phyloP scores from a whole-genome alignment of 495 filamentous ascomycete species.

The Aspergillus bridgeri region DNA sequence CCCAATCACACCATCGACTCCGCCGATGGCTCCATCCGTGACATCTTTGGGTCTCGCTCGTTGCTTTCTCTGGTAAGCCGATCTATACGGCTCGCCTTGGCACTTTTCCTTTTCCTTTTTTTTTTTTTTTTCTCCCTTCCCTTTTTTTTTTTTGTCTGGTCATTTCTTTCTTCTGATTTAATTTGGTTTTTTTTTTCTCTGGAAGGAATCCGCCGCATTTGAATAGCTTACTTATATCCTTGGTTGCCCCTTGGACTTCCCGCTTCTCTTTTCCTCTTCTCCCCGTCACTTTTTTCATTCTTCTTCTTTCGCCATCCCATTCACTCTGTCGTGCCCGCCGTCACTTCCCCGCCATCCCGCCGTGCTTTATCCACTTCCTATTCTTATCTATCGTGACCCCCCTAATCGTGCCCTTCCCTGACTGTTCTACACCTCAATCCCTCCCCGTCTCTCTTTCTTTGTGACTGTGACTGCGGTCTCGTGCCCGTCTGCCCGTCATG shows the following conservation, averaged over 20 bases:
- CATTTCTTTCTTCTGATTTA: too few relatives aligned
- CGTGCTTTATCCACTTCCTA: not conserved
- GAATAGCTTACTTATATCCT: slow-evolving; percentile 12
- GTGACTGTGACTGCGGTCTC: not conserved
- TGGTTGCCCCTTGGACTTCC: not conserved
- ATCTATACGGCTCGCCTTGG: slow-evolving; percentile 4
- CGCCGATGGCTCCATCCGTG: slow-evolving; percentile 33
- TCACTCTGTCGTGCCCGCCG: not conserved
- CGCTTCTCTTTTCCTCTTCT: slow-evolving; percentile 18
- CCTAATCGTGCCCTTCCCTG: not conserved
- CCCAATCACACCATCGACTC: slow-evolving; percentile 43
- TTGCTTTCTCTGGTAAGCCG: too few relatives aligned
- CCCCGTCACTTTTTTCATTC: slow-evolving; percentile 4
- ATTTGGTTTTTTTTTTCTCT: slow-evolving; percentile 6
- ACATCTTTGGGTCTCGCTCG: too few relatives aligned
- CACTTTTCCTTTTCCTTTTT: slow-evolving; percentile 2
- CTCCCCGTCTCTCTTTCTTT: too few relatives aligned
- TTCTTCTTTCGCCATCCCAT: slow-evolving; percentile 3
- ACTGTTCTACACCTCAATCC: not conserved
- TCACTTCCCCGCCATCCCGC: slow-evolving; percentile 1
- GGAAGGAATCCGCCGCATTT: not conserved
- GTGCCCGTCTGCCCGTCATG: slow-evolving; percentile 23
- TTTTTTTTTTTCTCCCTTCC: not conserved
- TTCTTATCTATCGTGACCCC: not conserved
- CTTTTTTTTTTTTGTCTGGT: not conserved